Base-by-base conservation (phyloP, 441 rosid species). In the Iberis amara region DNA sequence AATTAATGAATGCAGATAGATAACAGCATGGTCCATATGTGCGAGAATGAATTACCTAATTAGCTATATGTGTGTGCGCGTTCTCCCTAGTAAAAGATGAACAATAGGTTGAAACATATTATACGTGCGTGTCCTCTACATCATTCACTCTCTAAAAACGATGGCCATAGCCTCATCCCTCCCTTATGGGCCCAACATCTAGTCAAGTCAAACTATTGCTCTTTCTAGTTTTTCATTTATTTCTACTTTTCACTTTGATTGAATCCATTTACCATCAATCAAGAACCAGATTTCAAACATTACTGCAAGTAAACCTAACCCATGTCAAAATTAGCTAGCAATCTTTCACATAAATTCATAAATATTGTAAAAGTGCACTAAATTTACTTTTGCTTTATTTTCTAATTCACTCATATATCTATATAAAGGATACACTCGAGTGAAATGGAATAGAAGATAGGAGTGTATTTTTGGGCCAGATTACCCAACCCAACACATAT, bases 91-190 rank as follows among this genome's bases (percentile, higher is more conserved):
- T 18, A 18, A 18, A 18, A 18, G 21, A 18, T 18, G 21, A 18
- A 43, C 48, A 64, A 58, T 50, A 47, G 64, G 64, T 12, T 37
- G 64, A 65, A 57, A 57, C 59, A 57, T 64, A 57, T 30, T 57
- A 64, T 64, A 65, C 64, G 69, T 65, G 69, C 64, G 59, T 57
- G 64, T 65, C 64, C 59, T 65, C 69, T 65, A 64, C 55, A 58
- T 65, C 69, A 65, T 65, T 65, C 69, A 65, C 64, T 58, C 69
- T 58, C 64, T 39, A 57, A 58, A 58, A 64, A 65, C 69, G 57
- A 59, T 4, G 57, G 57, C 68, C 68, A 57, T 21, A 27, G 63
- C 59, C 53, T 64, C 62, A 39, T 46, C 55, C 42, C 48, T 39
- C 60, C 30, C 11, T 28, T 40, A 0, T 41, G 52, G 68, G 45